Evolutionary conservation across 257 asterid species (phyloP).

Genomic region (Gynochthodes officinalis): DNA sequence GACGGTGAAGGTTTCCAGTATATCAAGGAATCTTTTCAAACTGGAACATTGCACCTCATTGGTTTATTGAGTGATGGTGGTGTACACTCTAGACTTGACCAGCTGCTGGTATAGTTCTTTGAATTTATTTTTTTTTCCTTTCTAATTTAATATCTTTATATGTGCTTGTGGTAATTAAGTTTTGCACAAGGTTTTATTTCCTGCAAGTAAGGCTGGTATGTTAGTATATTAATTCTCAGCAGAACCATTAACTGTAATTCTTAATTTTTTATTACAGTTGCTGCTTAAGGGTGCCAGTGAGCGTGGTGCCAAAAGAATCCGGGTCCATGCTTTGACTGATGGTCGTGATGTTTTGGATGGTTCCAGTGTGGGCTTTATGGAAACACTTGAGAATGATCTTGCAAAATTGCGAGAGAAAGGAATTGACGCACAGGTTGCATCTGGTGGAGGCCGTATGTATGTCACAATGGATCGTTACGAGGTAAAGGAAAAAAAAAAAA

Average conservation of each 20-base stretch:
- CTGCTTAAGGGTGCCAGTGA: conserved; percentile 82
- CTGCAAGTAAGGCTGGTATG: not conserved
- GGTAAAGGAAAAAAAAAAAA: conserved; percentile 29
- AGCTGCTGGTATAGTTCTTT: conserved; percentile 51
- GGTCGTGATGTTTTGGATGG: conserved; percentile 99
- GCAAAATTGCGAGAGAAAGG: conserved; percentile 67
- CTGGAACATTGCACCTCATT: conserved; percentile 79
- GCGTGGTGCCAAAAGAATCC: conserved; percentile 85
- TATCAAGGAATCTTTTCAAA: conserved; percentile 63
- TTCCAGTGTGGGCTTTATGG: conserved; percentile 78
- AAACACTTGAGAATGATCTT: conserved; percentile 78
- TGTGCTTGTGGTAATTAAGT: not conserved
- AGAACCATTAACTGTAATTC: conserved; percentile 16
- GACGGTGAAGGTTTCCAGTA: conserved; percentile 79
- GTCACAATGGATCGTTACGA: conserved; percentile 98
- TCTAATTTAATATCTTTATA: not conserved
- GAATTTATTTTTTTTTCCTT: not conserved
- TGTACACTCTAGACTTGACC: conserved; percentile 88
- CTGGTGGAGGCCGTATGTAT: conserved; percentile 98
- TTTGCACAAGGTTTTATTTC: not conserved
- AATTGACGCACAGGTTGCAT: conserved; percentile 83
- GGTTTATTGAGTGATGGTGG: conserved; percentile 95
- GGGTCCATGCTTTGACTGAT: conserved; percentile 85
- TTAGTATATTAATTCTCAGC: not conserved
- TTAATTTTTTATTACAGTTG: conserved; percentile 45